Conservation (phyloP, 1,284 basidiomycete genomes). For the Malassezia japonica region DNA sequence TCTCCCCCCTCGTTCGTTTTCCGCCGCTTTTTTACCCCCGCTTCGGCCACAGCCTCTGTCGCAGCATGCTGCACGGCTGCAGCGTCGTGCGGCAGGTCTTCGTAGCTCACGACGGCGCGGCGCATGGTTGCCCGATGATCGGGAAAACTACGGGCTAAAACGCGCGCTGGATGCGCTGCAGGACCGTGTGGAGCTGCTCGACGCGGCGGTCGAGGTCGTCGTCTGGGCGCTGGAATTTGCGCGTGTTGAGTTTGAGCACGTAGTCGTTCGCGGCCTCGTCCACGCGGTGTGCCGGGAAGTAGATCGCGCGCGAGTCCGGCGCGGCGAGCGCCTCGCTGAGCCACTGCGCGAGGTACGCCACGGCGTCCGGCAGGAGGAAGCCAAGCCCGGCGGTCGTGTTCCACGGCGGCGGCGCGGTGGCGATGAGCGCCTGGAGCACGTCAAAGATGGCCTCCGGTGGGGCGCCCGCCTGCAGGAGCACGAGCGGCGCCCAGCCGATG, state of each 20-base stretch:
- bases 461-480: conserved; percentile 66
- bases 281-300: conserved; percentile 24
- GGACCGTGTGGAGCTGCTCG: conserved; percentile 9
- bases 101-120: conserved; percentile 15
- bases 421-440: conserved; percentile 73
- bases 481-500: conserved; percentile 66
- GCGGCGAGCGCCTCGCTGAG: conserved; percentile 16
- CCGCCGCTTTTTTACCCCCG: background rate
- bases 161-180: conserved; percentile 13
- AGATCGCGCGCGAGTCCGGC: background rate
- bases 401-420: conserved; percentile 48
- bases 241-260: conserved; percentile 15
- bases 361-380: conserved; percentile 33
- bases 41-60: background rate
- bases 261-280: conserved; percentile 23
- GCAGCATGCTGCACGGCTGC: background rate
- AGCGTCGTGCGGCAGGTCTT: conserved; percentile 13
- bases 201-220: conserved; percentile 9
- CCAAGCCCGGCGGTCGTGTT: conserved; percentile 27
- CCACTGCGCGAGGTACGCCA: conserved; percentile 26
- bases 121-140: conserved; percentile 3
- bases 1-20: background rate
- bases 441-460: conserved; percentile 71
- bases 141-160: conserved; percentile 5
- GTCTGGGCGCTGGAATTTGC: conserved; percentile 10